Percentiles rank a stretch among this genome's conserved stretches.
Evolutionary conservation across 1,284 basidiomycete species (phyloP).

Genomic region (Sphagnurus paluster): DNA sequence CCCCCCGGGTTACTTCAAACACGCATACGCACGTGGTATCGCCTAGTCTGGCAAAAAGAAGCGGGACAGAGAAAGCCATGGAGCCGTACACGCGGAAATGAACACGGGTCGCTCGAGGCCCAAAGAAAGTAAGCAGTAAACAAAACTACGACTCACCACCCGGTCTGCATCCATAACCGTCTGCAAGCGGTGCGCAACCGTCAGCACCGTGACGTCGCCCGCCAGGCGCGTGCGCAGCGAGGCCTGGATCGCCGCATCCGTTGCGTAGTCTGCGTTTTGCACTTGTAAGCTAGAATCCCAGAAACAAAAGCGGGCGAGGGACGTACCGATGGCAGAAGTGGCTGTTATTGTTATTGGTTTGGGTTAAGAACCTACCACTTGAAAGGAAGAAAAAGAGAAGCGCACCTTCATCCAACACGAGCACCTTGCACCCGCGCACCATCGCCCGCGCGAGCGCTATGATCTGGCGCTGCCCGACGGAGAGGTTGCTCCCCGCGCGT

Average conservation of each 20-base stretch:
- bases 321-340: slow-evolving; percentile 50
- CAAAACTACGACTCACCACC: too few species aligned
- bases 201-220: slow-evolving; percentile 57
- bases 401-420: slow-evolving; percentile 61
- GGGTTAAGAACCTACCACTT: neutral
- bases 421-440: slow-evolving; percentile 53
- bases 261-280: slow-evolving; percentile 48
- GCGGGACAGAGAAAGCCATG: too few species aligned
- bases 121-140: neutral
- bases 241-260: slow-evolving; percentile 55
- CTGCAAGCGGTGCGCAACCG: slow-evolving; percentile 67
- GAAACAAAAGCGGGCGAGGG: slow-evolving; percentile 5
- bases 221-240: slow-evolving; percentile 55
- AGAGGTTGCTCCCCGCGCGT: slow-evolving; percentile 62
- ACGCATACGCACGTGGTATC: too few species aligned
- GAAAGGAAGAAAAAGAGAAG: neutral
- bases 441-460: slow-evolving; percentile 59
- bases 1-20: too few species aligned
- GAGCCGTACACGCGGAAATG: too few species aligned
- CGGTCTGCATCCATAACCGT: slow-evolving; percentile 69
- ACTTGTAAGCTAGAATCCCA: slow-evolving; percentile 3
- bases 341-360: slow-evolving; percentile 37
- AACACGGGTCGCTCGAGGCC: too few species aligned
- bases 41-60: too few species aligned
- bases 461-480: slow-evolving; percentile 71